Percentiles rank a stretch among this genome's conserved stretches.
Evolutionary conservation across 371 early-diverging fungal genomes (phyloP).

Genomic region (Mortierella sp.): DNA sequence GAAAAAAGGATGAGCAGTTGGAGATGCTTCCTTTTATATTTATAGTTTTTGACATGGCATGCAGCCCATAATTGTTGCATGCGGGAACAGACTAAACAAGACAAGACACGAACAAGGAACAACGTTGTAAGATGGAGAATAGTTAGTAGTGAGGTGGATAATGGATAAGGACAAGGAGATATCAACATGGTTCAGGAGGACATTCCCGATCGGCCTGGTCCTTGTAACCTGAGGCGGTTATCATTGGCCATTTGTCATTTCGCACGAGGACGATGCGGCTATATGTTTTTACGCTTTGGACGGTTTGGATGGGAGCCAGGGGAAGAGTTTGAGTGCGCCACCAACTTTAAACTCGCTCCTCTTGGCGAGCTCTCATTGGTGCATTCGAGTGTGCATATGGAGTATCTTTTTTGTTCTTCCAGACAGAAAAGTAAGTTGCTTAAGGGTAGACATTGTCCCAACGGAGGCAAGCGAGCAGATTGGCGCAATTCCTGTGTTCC

Average conservation of each 20-base stretch:
- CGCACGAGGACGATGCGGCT: not conserved
- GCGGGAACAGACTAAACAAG: not conserved
- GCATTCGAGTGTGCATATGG: not conserved
- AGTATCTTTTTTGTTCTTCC: not conserved
- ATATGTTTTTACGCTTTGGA: not conserved
- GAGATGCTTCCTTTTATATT: not conserved
- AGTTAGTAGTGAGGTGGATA: not conserved
- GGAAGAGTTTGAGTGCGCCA: not conserved
- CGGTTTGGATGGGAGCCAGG: not conserved
- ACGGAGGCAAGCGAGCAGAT: not conserved
- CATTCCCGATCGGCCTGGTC: not conserved
- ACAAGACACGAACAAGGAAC: not conserved
- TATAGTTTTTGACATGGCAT: not conserved
- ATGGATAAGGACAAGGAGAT: not conserved
- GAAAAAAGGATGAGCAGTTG: not conserved
- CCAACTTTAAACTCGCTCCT: not conserved
- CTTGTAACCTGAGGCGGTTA: too few species aligned
- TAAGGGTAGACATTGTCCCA: not conserved
- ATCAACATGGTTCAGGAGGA: not conserved
- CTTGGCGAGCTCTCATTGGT: constrained; percentile 9
- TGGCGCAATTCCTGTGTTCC: not conserved
- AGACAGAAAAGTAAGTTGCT: not conserved
- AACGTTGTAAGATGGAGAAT: not conserved
- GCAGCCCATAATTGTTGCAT: not conserved
- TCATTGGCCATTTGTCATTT: too few species aligned